Conservation (phyloP, 1,284 basidiomycete genomes). For the Tilletia setariae region DNA sequence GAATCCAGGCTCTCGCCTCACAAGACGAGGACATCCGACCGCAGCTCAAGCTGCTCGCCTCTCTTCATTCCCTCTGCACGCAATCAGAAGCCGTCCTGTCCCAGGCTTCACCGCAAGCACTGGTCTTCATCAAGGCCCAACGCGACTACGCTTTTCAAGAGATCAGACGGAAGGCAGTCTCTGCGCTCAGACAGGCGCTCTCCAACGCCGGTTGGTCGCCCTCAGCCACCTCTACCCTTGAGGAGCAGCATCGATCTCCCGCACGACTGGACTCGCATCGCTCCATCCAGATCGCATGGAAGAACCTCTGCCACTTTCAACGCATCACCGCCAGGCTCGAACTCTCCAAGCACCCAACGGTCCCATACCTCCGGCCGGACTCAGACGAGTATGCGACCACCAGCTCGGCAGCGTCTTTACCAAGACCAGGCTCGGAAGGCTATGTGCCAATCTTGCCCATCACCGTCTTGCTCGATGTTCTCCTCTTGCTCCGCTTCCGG, state of each 20-base stretch:
- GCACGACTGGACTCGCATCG: neutral
- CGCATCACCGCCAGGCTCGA: slow-evolving; percentile 32
- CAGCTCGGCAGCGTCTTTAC: neutral
- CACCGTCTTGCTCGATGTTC: slow-evolving; percentile 77
- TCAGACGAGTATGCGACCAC: slow-evolving; percentile 6
- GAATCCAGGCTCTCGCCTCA: slow-evolving; percentile 19
- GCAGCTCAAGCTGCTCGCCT: slow-evolving; percentile 19
- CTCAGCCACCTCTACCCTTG: neutral
- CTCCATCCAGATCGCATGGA: slow-evolving; percentile 16
- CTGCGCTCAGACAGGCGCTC: slow-evolving; percentile 26
- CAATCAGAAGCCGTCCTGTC: slow-evolving; percentile 23
- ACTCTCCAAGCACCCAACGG: slow-evolving; percentile 9
- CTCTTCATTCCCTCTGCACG: slow-evolving; percentile 25
- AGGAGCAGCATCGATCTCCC: neutral
- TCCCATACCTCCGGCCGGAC: slow-evolving; percentile 21
- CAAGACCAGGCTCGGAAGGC: slow-evolving; percentile 33
- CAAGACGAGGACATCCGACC: slow-evolving; percentile 7
- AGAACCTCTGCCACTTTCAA: slow-evolving; percentile 32
- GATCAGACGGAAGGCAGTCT: slow-evolving; percentile 23
- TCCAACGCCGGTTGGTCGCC: slow-evolving; percentile 26
- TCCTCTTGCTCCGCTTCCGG: slow-evolving; percentile 76
- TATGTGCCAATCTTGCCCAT: slow-evolving; percentile 56
- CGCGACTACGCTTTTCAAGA: slow-evolving; percentile 27
- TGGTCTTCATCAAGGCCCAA: slow-evolving; percentile 34
- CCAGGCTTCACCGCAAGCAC: slow-evolving; percentile 15